Evolutionary conservation across 163 green algal genomes (phyloP).

Genomic region (Scenedesmus sp.): DNA sequence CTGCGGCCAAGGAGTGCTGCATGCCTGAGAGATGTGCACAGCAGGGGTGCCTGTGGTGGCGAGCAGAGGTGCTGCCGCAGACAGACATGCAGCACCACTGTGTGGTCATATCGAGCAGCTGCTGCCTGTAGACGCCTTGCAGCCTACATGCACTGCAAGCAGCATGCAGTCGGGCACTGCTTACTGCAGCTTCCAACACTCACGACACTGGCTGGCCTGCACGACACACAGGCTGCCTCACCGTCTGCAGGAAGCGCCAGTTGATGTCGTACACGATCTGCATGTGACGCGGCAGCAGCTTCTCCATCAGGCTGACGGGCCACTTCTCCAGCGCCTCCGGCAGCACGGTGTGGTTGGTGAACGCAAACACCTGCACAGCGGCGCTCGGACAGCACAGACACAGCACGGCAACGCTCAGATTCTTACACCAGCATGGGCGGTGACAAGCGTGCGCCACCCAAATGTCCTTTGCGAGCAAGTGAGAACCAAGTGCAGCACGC

Average conservation of each 20-base stretch:
- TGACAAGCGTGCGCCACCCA: neutral
- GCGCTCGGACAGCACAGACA: neutral
- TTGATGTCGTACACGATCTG: constrained; percentile 99
- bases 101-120: too few species aligned
- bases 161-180: constrained; percentile 2
- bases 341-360: constrained; percentile 99
- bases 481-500: neutral
- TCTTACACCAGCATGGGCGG: neutral
- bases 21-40: too few species aligned
- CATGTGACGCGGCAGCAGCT: constrained; percentile 98
- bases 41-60: too few species aligned
- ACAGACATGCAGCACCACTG: too few species aligned
- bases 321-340: constrained; percentile 99
- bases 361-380: constrained; percentile 87
- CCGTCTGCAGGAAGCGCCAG: constrained; percentile 94
- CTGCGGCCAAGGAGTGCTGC: constrained; percentile 53
- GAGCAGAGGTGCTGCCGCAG: too few species aligned
- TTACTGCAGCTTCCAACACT: neutral
- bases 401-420: neutral
- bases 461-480: too few species aligned
- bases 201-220: too few species aligned
- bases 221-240: too few species aligned
- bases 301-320: constrained; percentile 93
- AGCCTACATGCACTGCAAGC: too few species aligned
- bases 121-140: too few species aligned